phyloP scores from a whole-genome alignment of 257 asterid genomes.

The Fraxinus pennsylvanica region DNA sequence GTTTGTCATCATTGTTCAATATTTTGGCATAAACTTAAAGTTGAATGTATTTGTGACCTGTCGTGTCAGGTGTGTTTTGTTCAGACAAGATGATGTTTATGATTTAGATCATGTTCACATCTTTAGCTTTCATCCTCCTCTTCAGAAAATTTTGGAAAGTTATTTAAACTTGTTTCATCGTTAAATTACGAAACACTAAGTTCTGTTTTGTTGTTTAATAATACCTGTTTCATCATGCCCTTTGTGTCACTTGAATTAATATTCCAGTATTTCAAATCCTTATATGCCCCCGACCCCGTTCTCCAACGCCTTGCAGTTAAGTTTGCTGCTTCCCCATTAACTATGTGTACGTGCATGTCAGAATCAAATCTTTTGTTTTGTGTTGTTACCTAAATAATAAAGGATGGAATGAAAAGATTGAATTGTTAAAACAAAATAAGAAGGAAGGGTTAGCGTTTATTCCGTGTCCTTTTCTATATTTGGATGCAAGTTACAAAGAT shows the following conservation, averaged over 20 bases:
- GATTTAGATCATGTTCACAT: not conserved
- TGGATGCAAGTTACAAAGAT: conserved; percentile 1
- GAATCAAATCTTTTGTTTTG: not conserved
- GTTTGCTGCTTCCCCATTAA: not conserved
- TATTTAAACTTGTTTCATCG: not conserved
- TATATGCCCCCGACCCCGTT: not conserved
- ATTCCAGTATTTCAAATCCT: not conserved
- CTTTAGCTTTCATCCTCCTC: conserved; percentile 2
- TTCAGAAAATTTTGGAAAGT: not conserved
- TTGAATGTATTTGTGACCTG: not conserved
- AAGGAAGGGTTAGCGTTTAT: not conserved
- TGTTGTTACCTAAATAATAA: not conserved
- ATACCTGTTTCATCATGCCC: not conserved
- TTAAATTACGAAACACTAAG: not conserved
- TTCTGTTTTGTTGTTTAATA: not conserved
- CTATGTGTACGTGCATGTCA: not conserved
- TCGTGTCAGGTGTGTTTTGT: not conserved
- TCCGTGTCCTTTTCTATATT: not conserved
- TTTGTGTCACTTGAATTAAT: not conserved
- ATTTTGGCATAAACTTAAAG: not conserved
- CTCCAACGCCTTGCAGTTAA: not conserved
- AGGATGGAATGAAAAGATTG: not conserved
- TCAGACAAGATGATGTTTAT: conserved; percentile 1
- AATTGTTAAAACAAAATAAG: not conserved
- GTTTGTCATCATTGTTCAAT: conserved; percentile 1